phyloP scores from a whole-genome alignment of 306 rosid genomes.

The Pueraria montana region DNA sequence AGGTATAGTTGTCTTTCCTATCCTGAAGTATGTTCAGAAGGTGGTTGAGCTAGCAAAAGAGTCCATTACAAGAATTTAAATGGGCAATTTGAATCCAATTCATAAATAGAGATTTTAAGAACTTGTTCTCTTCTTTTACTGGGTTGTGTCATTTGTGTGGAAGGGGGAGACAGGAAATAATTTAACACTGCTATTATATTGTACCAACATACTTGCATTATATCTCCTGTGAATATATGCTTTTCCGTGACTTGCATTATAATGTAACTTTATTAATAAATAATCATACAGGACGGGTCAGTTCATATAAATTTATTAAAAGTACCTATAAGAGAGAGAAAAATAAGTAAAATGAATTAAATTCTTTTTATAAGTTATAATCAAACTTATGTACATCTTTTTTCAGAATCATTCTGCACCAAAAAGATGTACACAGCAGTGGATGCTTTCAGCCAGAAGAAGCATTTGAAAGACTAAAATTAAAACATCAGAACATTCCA shows the following conservation, averaged over 20 bases:
- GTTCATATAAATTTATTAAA: too few species aligned
- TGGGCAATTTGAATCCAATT: neutral
- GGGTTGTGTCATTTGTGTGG: neutral
- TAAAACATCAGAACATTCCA: constrained; percentile 39
- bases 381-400: too few species aligned
- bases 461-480: constrained; percentile 50
- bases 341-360: too few species aligned
- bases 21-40: constrained; percentile 40
- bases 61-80: constrained; percentile 18
- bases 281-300: too few species aligned
- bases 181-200: neutral
- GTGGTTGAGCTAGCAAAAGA: constrained; percentile 41
- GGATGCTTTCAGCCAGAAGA: constrained; percentile 38
- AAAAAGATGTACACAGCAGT: constrained; percentile 28
- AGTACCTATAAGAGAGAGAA: too few species aligned
- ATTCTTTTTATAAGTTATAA: too few species aligned
- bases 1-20: constrained; percentile 33
- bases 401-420: too few species aligned
- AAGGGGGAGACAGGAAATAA: neutral
- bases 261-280: too few species aligned
- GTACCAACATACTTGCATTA: too few species aligned
- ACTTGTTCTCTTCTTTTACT: neutral
- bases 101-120: neutral
- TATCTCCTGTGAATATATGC: too few species aligned
- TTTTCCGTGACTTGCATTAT: too few species aligned